Conservation (phyloP, 2,329 filamentous ascomycete species). For the Colletotrichum eremochloae region DNA sequence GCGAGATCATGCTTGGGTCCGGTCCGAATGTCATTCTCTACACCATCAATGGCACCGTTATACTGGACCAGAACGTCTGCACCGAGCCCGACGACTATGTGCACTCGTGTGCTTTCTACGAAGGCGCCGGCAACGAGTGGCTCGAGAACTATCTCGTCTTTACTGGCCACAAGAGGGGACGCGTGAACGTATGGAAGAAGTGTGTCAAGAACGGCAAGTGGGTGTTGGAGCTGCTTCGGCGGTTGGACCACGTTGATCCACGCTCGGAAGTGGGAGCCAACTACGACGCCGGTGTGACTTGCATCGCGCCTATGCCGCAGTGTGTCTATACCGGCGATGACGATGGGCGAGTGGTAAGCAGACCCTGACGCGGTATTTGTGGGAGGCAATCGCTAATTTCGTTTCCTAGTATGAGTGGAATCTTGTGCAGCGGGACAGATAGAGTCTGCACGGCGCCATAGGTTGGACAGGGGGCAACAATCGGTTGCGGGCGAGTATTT, state of each 20-base stretch:
- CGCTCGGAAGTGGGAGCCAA: slow-evolving; percentile 71
- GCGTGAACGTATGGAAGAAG: slow-evolving; percentile 83
- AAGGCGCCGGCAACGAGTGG: slow-evolving; percentile 92
- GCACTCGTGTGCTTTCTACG: slow-evolving; percentile 90
- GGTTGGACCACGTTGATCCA: slow-evolving; percentile 83
- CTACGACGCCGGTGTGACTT: slow-evolving; percentile 81
- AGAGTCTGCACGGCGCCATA: slow-evolving; percentile 51
- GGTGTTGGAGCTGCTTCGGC: slow-evolving; percentile 82
- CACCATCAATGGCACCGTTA: slow-evolving; percentile 86
- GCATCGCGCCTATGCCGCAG: slow-evolving; percentile 85
- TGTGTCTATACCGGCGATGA: slow-evolving; percentile 95
- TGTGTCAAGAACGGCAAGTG: slow-evolving; percentile 74
- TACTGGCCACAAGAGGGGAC: slow-evolving; percentile 86
- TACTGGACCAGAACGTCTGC: slow-evolving; percentile 87
- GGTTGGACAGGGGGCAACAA: background rate
- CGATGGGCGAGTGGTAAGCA: slow-evolving; percentile 83
- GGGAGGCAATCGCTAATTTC: slow-evolving; percentile 28
- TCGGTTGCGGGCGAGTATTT: slow-evolving; percentile 31
- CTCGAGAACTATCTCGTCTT: slow-evolving; percentile 88
- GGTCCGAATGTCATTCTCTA: slow-evolving; percentile 82
- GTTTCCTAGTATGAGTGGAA: slow-evolving; percentile 72
- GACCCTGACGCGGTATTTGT: background rate
- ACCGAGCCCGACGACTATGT: slow-evolving; percentile 79
- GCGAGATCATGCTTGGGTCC: slow-evolving; percentile 88
- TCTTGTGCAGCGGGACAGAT: slow-evolving; percentile 69